phyloP scores from a whole-genome alignment of 805 yeast genomes.

The Tetrapisispora namnaoensis region DNA sequence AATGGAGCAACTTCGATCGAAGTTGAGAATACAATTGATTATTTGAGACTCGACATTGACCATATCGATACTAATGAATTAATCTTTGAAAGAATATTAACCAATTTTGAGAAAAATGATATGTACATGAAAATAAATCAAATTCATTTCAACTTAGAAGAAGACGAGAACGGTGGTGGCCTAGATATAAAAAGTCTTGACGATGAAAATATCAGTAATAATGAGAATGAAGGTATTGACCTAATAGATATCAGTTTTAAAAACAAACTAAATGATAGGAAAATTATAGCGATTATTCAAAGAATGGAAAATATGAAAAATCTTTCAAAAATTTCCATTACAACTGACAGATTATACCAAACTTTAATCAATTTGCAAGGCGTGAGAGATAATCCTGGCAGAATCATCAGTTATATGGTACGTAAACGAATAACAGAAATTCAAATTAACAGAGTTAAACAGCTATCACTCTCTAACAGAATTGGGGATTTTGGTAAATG shows the following conservation, averaged over 20 bases:
- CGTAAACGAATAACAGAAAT: slow-evolving; percentile 14
- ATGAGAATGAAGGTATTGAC: not conserved
- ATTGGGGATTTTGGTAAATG: slow-evolving; percentile 23
- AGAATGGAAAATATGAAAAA: slow-evolving; percentile 17
- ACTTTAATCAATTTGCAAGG: slow-evolving; percentile 24
- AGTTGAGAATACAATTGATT: slow-evolving; percentile 3
- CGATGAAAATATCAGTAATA: slow-evolving; percentile 6
- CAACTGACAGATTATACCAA: slow-evolving; percentile 17
- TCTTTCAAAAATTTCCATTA: slow-evolving; percentile 11
- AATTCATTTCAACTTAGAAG: slow-evolving; percentile 9
- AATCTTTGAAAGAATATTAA: slow-evolving; percentile 4
- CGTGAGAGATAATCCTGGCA: slow-evolving; percentile 23
- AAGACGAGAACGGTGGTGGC: slow-evolving; percentile 3
- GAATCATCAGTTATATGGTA: slow-evolving; percentile 17
- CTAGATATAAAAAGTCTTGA: not conserved
- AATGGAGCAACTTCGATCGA: slow-evolving; percentile 6
- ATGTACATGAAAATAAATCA: slow-evolving; percentile 7
- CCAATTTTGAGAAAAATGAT: slow-evolving; percentile 7
- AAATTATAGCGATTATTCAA: slow-evolving; percentile 8
- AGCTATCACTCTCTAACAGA: slow-evolving; percentile 7
- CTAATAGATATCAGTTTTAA: not conserved
- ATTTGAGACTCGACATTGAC: slow-evolving; percentile 14
- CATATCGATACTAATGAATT: slow-evolving; percentile 1
- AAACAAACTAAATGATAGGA: slow-evolving; percentile 5
- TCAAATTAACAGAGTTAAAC: slow-evolving; percentile 9